Base-by-base conservation (phyloP, 2,329 filamentous ascomycete species). In the Stagonosporopsis cucurbitacearum region DNA sequence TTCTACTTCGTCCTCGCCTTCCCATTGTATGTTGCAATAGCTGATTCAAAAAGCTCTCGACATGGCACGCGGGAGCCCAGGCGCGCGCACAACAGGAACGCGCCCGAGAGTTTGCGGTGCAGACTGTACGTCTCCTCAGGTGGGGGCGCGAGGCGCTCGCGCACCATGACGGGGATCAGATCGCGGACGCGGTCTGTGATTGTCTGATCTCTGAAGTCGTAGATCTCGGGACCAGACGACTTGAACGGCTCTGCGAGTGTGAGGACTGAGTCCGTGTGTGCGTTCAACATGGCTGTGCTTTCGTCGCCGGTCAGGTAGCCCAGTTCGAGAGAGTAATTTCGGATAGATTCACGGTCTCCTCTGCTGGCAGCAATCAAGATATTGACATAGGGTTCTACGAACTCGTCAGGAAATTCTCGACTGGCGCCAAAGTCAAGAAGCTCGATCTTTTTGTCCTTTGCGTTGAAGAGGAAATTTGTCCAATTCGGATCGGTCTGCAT, bases 401-500 rank as follows among this genome's bases (percentile, higher is more conserved):
- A 99, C 13, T 84, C 79, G 35, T 86, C 83, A 0, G 93, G 92
- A 72, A 88, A 99, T 64, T 92, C 94, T 67, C 95, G 84, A 19
- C 89, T 92, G 32, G 95, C 95, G 56, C 95, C 95, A 75, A 99
- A 99, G 77, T 99, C 96, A 48, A 99, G 87, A 1, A 99, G 85
- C 75, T 96, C 93, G 13, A 99, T 87, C 70, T 87, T 89, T 66
- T 86, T 80, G 4, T 83, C 86, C 19, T 80, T 67, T 1, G 86
- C 80, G 67, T 98, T 95, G 81, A 92, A 99, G 19, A 98, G 82
- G 76, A 99, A 99, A 77, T 99, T 99, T 30, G 94, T 98, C 95
- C 95, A 99, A 81, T 99, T 99, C 36, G 95, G 95, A 72, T 99
- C 95, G 5, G 95, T 99, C 79, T 99, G 95, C 95, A 99, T 99